Conservation (phyloP, 2,329 filamentous ascomycete species). For the Amauroascus verrucosus region DNA sequence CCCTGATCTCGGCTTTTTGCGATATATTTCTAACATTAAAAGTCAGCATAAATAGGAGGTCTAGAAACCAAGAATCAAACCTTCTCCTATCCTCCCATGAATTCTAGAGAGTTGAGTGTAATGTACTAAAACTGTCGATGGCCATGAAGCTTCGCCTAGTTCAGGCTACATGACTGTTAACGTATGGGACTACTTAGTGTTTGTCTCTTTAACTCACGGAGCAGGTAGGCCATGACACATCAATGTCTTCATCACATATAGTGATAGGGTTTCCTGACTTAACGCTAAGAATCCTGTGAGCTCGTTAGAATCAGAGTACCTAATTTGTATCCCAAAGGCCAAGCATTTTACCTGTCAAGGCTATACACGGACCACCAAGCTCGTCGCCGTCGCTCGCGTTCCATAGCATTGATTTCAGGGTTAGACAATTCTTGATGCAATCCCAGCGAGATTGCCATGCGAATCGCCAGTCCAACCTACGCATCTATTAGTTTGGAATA, state of each 20-base stretch:
- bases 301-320: neutral
- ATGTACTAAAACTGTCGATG: conserved; percentile 41
- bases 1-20: conserved; percentile 9
- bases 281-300: conserved; percentile 38
- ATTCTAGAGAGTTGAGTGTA: conserved; percentile 47
- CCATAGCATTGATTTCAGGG: conserved; percentile 31
- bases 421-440: conserved; percentile 45
- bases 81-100: conserved; percentile 40
- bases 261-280: conserved; percentile 48
- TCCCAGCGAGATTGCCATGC: conserved; percentile 49
- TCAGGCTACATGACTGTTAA: neutral
- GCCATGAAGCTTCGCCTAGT: conserved; percentile 23
- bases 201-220: conserved; percentile 19
- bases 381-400: conserved; percentile 42
- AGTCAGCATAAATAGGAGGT: neutral
- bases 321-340: neutral
- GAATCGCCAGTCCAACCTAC: conserved; percentile 43
- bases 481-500: neutral
- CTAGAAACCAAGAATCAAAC: conserved; percentile 14
- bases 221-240: conserved; percentile 22
- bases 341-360: conserved; percentile 35
- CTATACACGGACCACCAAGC: conserved; percentile 51
- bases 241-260: conserved; percentile 47
- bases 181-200: conserved; percentile 14
- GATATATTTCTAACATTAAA: conserved; percentile 10